These are phyloP conservation scores for Penicillium fimorum DNA, from an alignment of 495 filamentous ascomycete species.

Conservation along the genomic window DNA sequence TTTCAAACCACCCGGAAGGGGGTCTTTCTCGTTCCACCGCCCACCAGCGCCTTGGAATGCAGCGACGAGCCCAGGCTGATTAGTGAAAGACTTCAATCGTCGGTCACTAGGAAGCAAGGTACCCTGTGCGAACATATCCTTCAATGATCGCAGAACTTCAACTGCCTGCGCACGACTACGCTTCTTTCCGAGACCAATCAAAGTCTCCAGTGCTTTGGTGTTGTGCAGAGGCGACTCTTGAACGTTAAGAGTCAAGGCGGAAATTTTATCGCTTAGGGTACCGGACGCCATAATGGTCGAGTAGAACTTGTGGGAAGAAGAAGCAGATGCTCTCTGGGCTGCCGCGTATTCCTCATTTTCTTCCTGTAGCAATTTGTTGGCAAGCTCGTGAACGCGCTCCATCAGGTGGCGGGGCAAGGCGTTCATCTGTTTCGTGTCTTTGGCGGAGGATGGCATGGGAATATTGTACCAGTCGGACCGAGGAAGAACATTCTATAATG, in stretches of 20 bases:
- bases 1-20: conserved; percentile 66
- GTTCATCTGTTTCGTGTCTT: conserved; percentile 46
- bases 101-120: conserved; percentile 78
- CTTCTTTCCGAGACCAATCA: conserved; percentile 78
- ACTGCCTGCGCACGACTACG: conserved; percentile 90
- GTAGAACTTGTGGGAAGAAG: conserved; percentile 90
- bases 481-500: conserved; percentile 63
- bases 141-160: conserved; percentile 84
- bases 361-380: conserved; percentile 67
- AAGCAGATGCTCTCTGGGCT: conserved; percentile 51
- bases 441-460: conserved; percentile 55
- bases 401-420: conserved; percentile 57
- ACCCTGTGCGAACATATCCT: conserved; percentile 89
- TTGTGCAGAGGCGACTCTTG: conserved; percentile 96
- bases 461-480: conserved; percentile 83
- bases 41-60: conserved; percentile 56
- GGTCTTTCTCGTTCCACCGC: conserved; percentile 63
- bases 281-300: conserved; percentile 95
- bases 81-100: conserved; percentile 74
- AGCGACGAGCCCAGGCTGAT: conserved; percentile 71
- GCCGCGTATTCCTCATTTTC: conserved; percentile 66
- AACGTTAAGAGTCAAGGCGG: conserved; percentile 85
- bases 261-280: conserved; percentile 94
- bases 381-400: conserved; percentile 72
- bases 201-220: conserved; percentile 77